Evolutionary conservation across 441 rosid species (phyloP).

Genomic region (Lepidium campestre): DNA sequence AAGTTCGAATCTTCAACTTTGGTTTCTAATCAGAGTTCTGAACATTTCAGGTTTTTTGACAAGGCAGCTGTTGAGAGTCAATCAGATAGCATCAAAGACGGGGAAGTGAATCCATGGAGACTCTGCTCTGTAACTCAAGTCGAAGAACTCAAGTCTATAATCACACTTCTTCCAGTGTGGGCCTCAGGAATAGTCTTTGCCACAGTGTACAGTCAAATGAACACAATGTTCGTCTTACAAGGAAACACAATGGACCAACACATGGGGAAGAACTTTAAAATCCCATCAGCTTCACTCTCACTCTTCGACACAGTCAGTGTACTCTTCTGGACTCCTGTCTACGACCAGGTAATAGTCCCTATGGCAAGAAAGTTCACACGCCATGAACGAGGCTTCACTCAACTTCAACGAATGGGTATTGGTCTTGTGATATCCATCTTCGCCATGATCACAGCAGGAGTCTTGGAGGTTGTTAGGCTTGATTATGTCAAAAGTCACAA

Average conservation of each 20-base stretch:
- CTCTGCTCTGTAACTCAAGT: conserved; percentile 91
- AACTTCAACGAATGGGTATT: conserved; percentile 88
- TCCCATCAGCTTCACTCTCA: conserved; percentile 91
- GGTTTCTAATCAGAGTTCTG: not conserved
- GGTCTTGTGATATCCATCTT: conserved; percentile 80
- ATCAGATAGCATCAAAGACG: conserved; percentile 42
- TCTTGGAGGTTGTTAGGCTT: conserved; percentile 59
- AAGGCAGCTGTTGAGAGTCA: conserved; percentile 77
- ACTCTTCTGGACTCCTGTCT: conserved; percentile 84
- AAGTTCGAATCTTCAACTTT: not conserved
- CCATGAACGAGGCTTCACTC: conserved; percentile 78
- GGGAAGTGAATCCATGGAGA: conserved; percentile 51
- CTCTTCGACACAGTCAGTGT: conserved; percentile 84
- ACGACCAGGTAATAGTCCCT: conserved; percentile 69
- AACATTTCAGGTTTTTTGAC: conserved; percentile 66
- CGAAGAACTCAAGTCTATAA: conserved; percentile 77
- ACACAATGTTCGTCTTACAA: conserved; percentile 79
- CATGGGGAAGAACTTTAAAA: conserved; percentile 62
- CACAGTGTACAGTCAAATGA: conserved; percentile 79
- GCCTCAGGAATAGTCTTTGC: conserved; percentile 83
- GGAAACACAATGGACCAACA: conserved; percentile 86
- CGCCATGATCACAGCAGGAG: conserved; percentile 66
- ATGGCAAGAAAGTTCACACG: conserved; percentile 65
- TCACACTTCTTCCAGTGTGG: conserved; percentile 80
- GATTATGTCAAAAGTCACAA: conserved; percentile 43